Conservation (phyloP, 2,329 filamentous ascomycete genomes). For the Arthrobotrys entomopaga region DNA sequence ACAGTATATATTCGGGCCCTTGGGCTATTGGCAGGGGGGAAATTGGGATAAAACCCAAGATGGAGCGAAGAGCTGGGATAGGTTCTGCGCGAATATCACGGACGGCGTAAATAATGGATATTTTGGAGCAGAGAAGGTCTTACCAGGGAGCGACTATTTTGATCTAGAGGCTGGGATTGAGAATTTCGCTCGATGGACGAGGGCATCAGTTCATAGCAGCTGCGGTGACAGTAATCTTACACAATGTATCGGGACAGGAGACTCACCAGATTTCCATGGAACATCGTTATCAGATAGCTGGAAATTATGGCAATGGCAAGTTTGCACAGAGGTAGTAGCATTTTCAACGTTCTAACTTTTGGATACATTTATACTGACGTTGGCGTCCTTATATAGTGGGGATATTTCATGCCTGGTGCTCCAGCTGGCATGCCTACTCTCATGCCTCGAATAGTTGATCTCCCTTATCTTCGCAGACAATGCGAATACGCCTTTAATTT, state of each 20-base stretch:
- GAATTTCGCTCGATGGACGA: slow-evolving; percentile 48
- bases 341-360: too few relatives aligned
- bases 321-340: slow-evolving; percentile 44
- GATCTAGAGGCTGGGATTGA: slow-evolving; percentile 36
- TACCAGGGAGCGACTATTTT: neutral
- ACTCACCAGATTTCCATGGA: slow-evolving; percentile 5
- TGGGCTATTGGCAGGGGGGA: slow-evolving; percentile 36
- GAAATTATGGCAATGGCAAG: slow-evolving; percentile 49
- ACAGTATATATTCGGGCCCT: slow-evolving; percentile 28
- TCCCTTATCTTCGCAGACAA: slow-evolving; percentile 60
- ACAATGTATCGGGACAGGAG: slow-evolving; percentile 15
- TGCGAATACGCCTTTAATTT: slow-evolving; percentile 82
- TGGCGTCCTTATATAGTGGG: slow-evolving; percentile 57
- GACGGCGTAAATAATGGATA: slow-evolving; percentile 19
- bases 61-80: slow-evolving; percentile 42
- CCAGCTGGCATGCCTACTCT: slow-evolving; percentile 65
- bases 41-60: slow-evolving; percentile 35
- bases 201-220: slow-evolving; percentile 2
- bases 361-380: neutral
- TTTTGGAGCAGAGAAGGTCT: slow-evolving; percentile 1
- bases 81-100: slow-evolving; percentile 47
- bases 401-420: slow-evolving; percentile 62
- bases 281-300: slow-evolving; percentile 23
- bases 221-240: slow-evolving; percentile 24
- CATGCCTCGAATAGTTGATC: slow-evolving; percentile 60